Conservation (phyloP, 2,329 filamentous ascomycete species). For the Calycina marina region DNA sequence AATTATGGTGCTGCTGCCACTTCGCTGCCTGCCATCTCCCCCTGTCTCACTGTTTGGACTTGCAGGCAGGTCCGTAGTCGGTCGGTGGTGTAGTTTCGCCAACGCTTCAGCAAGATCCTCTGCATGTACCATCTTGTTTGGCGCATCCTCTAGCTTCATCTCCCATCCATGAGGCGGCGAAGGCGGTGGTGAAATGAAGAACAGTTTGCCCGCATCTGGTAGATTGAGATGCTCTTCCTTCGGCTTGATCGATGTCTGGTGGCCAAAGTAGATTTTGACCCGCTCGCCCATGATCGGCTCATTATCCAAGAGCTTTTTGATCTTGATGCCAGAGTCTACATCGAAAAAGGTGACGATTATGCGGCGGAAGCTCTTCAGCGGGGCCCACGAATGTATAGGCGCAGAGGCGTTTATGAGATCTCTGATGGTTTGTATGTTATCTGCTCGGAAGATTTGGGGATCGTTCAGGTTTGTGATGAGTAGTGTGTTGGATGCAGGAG, state of each 20-base stretch:
- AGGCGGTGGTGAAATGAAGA: slow-evolving; percentile 59
- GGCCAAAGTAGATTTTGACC: slow-evolving; percentile 55
- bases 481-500: slow-evolving; percentile 67
- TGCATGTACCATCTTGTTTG: slow-evolving; percentile 55
- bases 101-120: slow-evolving; percentile 54
- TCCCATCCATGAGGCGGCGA: slow-evolving; percentile 57
- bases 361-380: slow-evolving; percentile 68
- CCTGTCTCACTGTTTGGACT: slow-evolving; percentile 28
- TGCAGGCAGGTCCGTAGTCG: slow-evolving; percentile 23
- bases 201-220: slow-evolving; percentile 54
- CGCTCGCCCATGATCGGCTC: slow-evolving; percentile 57
- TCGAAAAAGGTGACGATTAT: slow-evolving; percentile 69
- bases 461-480: slow-evolving; percentile 71
- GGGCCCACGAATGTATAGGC: slow-evolving; percentile 62
- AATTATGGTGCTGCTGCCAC: slow-evolving; percentile 50
- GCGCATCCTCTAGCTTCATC: slow-evolving; percentile 51
- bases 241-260: slow-evolving; percentile 40
- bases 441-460: slow-evolving; percentile 56
- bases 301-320: slow-evolving; percentile 60
- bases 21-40: slow-evolving; percentile 27
- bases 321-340: slow-evolving; percentile 51
- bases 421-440: slow-evolving; percentile 61
- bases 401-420: slow-evolving; percentile 56
- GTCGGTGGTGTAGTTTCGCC: slow-evolving; percentile 40
- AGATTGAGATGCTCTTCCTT: slow-evolving; percentile 46